These are phyloP conservation scores for Nakazawaea anatomiae DNA, from an alignment of 805 yeast genomes.

Conservation along the genomic window DNA sequence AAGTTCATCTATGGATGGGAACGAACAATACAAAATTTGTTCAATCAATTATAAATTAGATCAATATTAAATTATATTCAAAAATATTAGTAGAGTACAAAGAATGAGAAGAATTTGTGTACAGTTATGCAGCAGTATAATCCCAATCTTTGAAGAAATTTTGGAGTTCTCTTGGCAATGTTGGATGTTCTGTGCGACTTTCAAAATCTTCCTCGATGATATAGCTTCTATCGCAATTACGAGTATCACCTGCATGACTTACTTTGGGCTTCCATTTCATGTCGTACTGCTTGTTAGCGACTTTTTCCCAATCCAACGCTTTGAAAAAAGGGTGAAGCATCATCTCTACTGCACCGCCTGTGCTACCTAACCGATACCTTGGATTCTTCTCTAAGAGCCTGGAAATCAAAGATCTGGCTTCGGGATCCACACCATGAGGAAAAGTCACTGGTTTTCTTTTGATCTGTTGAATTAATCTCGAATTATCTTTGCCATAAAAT, in stretches of 20 bases:
- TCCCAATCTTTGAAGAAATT: neutral
- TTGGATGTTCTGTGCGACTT: neutral
- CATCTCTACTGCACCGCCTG: conserved; percentile 73
- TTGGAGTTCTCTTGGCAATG: neutral
- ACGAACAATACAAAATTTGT: too few relatives aligned
- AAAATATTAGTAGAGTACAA: too few relatives aligned
- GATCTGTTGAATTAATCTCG: conserved; percentile 89
- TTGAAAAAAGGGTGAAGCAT: conserved; percentile 79
- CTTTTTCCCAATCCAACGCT: conserved; percentile 83
- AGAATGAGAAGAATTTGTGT: too few relatives aligned
- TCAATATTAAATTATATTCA: too few relatives aligned
- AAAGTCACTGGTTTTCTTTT: conserved; percentile 81
- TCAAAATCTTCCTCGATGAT: neutral
- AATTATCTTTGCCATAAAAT: conserved; percentile 87
- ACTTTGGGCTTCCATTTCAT: conserved; percentile 96
- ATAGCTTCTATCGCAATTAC: conserved; percentile 50
- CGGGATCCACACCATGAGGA: conserved; percentile 80
- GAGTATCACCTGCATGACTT: conserved; percentile 76
- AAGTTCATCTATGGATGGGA: too few relatives aligned
- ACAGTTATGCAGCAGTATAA: neutral
- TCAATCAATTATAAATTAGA: too few relatives aligned
- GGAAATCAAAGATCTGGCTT: conserved; percentile 73
- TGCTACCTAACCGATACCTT: conserved; percentile 63
- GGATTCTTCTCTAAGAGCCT: conserved; percentile 84
- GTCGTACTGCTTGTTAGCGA: conserved; percentile 77